These are phyloP conservation scores for Heliamphora exappendiculata DNA, from an alignment of 148 eudicot species.

Conservation along the genomic window DNA sequence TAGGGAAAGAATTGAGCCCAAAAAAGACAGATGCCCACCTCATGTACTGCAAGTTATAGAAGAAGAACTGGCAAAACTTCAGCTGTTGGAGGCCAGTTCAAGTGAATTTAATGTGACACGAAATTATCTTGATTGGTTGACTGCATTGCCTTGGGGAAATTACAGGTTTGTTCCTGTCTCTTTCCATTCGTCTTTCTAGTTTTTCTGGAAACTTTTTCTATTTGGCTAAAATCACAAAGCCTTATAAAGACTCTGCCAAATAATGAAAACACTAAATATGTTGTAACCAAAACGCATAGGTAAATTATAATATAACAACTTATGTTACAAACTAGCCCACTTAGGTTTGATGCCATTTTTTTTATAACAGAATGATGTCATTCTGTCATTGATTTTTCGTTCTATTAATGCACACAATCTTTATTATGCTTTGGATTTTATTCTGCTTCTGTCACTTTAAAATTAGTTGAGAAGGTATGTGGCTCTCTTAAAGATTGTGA, in stretches of 20 bases:
- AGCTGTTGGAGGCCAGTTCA: conserved; percentile 93
- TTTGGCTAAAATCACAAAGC: neutral
- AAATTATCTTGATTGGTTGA: conserved; percentile 98
- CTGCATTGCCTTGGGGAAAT: conserved; percentile 95
- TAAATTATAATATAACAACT: neutral
- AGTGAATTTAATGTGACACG: conserved; percentile 98
- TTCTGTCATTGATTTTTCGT: neutral
- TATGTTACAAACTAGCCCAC: neutral
- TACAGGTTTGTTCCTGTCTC: conserved; percentile 59
- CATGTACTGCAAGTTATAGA: conserved; percentile 97
- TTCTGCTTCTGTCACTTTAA: neutral
- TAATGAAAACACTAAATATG: neutral
- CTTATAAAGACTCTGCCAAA: neutral
- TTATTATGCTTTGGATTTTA: neutral
- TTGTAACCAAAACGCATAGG: neutral
- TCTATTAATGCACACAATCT: neutral
- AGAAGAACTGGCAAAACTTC: conserved; percentile 94
- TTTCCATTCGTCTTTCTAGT: neutral
- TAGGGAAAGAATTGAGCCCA: conserved; percentile 85
- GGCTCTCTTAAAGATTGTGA: neutral
- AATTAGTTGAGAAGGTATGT: neutral
- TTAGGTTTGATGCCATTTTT: neutral
- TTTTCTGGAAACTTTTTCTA: neutral
- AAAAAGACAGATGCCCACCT: conserved; percentile 79
- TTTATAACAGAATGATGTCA: too few relatives aligned